Evolutionary conservation across 768 basidiomycete genomes (phyloP).

Genomic region (Xerocomellus intermedius): DNA sequence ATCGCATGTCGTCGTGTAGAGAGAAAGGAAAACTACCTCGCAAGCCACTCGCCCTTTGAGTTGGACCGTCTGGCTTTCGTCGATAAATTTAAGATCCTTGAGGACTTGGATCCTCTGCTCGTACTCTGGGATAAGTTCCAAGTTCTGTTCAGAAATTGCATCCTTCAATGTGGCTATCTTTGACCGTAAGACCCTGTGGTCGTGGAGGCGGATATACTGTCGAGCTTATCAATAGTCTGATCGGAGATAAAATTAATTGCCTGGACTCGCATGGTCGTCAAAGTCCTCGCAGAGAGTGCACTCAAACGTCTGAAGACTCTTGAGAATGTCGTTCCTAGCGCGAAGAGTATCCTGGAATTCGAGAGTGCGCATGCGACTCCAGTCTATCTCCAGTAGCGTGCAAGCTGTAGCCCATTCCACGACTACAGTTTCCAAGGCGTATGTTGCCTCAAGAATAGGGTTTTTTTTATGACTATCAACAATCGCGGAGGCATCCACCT

Average conservation of each 20-base stretch:
- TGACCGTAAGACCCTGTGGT: constrained; percentile 66
- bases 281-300: constrained; percentile 71
- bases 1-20: background rate
- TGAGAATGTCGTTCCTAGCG: constrained; percentile 49
- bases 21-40: constrained; percentile 55
- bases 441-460: constrained; percentile 55
- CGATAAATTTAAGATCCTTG: constrained; percentile 88
- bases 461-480: constrained; percentile 63
- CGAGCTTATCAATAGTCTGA: constrained; percentile 8
- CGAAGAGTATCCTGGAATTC: constrained; percentile 88
- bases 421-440: constrained; percentile 48
- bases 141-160: constrained; percentile 92
- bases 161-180: constrained; percentile 78
- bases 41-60: constrained; percentile 98
- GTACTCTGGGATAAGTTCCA: constrained; percentile 96
- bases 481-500: constrained; percentile 74
- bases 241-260: background rate
- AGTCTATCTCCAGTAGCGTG: constrained; percentile 74
- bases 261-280: constrained; percentile 63
- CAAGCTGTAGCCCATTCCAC: constrained; percentile 54
- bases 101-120: constrained; percentile 91
- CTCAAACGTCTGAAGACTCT: constrained; percentile 40
- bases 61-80: constrained; percentile 92
- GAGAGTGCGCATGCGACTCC: constrained; percentile 76
- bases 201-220: constrained; percentile 78